phyloP scores from a whole-genome alignment of 495 filamentous ascomycete genomes.

The Ascodesmis nigricans region DNA sequence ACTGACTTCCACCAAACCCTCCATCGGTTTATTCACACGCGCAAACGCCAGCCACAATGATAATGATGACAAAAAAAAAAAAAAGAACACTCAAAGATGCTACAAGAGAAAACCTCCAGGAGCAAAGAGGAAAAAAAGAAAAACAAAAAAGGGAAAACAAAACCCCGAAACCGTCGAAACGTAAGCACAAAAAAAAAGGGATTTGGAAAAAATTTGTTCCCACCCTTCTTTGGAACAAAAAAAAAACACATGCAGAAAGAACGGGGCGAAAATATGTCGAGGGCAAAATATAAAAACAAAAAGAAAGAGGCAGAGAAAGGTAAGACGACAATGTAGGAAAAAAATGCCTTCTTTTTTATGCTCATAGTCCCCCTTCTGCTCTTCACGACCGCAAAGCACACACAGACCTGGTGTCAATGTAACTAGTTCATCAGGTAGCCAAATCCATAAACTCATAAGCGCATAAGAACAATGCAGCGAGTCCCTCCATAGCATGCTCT shows the following conservation, averaged over 20 bases:
- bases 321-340: no score
- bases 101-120: constrained; percentile 3
- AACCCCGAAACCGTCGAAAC: not conserved
- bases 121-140: constrained; percentile 7
- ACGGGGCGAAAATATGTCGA: not conserved
- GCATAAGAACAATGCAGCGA: no score
- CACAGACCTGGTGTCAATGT: no score
- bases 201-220: constrained; percentile 11
- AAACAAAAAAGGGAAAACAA: constrained; percentile 3
- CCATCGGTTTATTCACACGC: no score
- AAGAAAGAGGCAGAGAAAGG: not conserved
- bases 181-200: constrained; percentile 7
- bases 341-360: no score
- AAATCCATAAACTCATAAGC: no score
- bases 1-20: no score
- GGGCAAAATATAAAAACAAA: not conserved
- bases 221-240: constrained; percentile 7
- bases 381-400: no score
- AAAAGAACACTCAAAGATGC: constrained; percentile 10
- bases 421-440: no score
- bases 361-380: constrained; percentile 16
- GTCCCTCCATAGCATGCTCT: no score
- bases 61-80: no score
- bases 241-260: constrained; percentile 9
- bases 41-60: no score